These are phyloP conservation scores for Hypoxylon sp. DNA, from an alignment of 2,329 filamentous ascomycete genomes.

Conservation along the genomic window DNA sequence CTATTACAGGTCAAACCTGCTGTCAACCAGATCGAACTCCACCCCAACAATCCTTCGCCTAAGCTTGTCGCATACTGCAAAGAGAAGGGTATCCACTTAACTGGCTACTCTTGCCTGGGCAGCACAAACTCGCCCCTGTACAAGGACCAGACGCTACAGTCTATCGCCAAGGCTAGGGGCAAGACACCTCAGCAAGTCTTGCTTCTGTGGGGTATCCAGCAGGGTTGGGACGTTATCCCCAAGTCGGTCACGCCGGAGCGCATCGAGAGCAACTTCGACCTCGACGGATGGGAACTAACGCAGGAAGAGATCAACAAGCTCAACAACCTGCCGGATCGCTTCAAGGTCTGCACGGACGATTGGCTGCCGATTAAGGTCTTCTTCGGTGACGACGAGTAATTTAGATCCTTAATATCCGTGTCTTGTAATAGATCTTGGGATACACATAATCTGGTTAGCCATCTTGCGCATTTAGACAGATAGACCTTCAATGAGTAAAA, in stretches of 20 bases:
- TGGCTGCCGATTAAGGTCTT: conserved; percentile 86
- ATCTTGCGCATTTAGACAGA: conserved; percentile 36
- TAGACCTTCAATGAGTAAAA: conserved; percentile 40
- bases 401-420: neutral
- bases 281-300: conserved; percentile 81
- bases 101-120: conserved; percentile 81
- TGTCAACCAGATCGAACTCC: conserved; percentile 87
- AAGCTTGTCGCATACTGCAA: conserved; percentile 82
- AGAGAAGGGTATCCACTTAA: conserved; percentile 80
- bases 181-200: conserved; percentile 83
- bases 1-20: conserved; percentile 68
- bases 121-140: conserved; percentile 78
- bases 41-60: conserved; percentile 85
- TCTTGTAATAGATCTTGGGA: conserved; percentile 14
- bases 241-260: conserved; percentile 83
- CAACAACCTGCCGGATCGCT: conserved; percentile 78
- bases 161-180: conserved; percentile 75
- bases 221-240: conserved; percentile 87
- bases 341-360: conserved; percentile 84
- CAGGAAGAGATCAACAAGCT: conserved; percentile 80
- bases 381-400: conserved; percentile 84
- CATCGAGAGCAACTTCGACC: conserved; percentile 81
- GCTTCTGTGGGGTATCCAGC: conserved; percentile 84
- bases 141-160: conserved; percentile 74
- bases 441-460: conserved; percentile 15